Base-by-base conservation (phyloP, 768 basidiomycete species). In the Russula emetica region DNA sequence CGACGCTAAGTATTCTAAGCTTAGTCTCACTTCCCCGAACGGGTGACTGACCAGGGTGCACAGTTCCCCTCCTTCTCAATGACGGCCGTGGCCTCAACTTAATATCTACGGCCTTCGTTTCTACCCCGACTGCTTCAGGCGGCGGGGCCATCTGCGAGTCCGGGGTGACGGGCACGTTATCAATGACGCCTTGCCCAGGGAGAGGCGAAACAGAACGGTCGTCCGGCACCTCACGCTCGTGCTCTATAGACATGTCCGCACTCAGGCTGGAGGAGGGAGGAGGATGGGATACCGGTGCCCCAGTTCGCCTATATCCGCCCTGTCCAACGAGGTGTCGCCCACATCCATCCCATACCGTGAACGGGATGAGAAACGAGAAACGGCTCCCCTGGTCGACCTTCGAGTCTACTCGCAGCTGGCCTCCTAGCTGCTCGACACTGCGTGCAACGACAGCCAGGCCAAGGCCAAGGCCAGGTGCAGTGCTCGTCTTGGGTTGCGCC, bases 1-100 rank as follows among this genome's bases (percentile, higher is more conserved):
- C 88, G 13, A 90, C 88, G 30, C 89, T 81, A 10, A 90, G 72
- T 5, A 89, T 77, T 32, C 83, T 79, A 57, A 81, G 69, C 62
- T 68, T 69, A 16, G n/a, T 52, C 50, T 28, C 62, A 54, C 58
- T 70, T 67, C 18, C 34, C 36, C 4, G 55, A 44, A 4, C 70
- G 11, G 53, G 57, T 58, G 32, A 70, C 49, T 71, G 38, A 58
- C 72, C 58, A 42, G 66, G 54, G 9, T 68, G 68, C 20, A 71
- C 61, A 9, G 63, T 36, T 47, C 6, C 18, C 18, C 16, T 26
- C 62, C 45, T 14, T 36, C 30, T 45, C 45, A 16, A 40, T 24
- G 67, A 55, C 3, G 69, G 57, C 8, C 40, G 2, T 24, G 36
- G 13, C 34, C 5, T 55, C 22, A 13, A 14, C 22, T 36, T 11